Percentiles rank a stretch among this genome's conserved stretches.
Conservation (phyloP, 2,329 filamentous ascomycete genomes). For the Didymellaceae sp. region DNA sequence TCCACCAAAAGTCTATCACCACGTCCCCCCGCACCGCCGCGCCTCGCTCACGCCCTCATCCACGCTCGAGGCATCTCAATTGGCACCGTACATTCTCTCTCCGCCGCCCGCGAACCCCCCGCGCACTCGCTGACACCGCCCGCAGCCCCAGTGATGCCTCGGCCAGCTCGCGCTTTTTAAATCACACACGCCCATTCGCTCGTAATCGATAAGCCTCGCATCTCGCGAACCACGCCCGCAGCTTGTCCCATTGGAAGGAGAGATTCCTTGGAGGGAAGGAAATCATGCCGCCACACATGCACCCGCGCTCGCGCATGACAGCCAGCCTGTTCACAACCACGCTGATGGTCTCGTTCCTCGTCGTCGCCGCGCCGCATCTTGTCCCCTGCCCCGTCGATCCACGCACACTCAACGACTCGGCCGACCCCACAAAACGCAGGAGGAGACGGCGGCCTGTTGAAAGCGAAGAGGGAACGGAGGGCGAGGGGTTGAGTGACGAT, state of each 20-base stretch:
- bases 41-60: slow-evolving; percentile 3
- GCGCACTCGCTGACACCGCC: slow-evolving; percentile 22
- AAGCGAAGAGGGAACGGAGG: slow-evolving; percentile 24
- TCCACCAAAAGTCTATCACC: slow-evolving; percentile 37
- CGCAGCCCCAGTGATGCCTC: slow-evolving; percentile 41
- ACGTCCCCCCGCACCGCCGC: slow-evolving; percentile 23
- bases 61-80: slow-evolving; percentile 40
- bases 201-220: slow-evolving; percentile 1
- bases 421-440: slow-evolving; percentile 38
- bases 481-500: slow-evolving; percentile 32
- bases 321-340: slow-evolving; percentile 96
- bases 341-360: slow-evolving; percentile 84
- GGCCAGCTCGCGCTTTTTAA: slow-evolving; percentile 15
- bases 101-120: neutral
- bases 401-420: slow-evolving; percentile 75
- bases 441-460: slow-evolving; percentile 52
- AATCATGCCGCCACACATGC: slow-evolving; percentile 82
- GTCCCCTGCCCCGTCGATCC: slow-evolving; percentile 86
- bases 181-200: slow-evolving; percentile 14
- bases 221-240: neutral
- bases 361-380: slow-evolving; percentile 87
- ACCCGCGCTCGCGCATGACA: slow-evolving; percentile 91
- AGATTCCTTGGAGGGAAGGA: no score
- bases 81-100: slow-evolving; percentile 28
- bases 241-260: neutral